phyloP scores from a whole-genome alignment of 495 filamentous ascomycete genomes.

The Pyronema domesticum region DNA sequence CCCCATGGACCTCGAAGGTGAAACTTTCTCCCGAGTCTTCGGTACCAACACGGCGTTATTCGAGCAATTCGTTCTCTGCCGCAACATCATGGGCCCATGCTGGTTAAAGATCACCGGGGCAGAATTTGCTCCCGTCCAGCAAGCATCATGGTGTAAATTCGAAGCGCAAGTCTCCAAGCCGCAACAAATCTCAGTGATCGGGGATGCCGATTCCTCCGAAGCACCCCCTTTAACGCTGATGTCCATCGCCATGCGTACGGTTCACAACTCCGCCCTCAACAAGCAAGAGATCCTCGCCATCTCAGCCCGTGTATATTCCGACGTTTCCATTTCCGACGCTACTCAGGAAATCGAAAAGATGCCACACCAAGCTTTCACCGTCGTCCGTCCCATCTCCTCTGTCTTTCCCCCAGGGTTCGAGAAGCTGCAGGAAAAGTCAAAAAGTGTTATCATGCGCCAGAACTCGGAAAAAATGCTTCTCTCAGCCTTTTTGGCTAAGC shows the following conservation, averaged over 20 bases:
- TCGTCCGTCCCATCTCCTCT: slow-evolving; percentile 62
- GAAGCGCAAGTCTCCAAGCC: slow-evolving; percentile 70
- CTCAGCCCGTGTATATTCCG: slow-evolving; percentile 80
- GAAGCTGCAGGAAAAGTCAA: slow-evolving; percentile 41
- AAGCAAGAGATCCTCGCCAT: slow-evolving; percentile 88
- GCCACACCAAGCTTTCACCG: slow-evolving; percentile 74
- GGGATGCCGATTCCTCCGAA: slow-evolving; percentile 60
- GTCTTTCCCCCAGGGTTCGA: slow-evolving; percentile 78
- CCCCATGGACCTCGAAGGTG: slow-evolving; percentile 51
- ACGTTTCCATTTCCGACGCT: slow-evolving; percentile 71
- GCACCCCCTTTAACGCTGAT: slow-evolving; percentile 79
- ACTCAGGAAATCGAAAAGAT: slow-evolving; percentile 64
- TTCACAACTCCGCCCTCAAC: slow-evolving; percentile 80
- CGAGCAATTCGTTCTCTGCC: slow-evolving; percentile 96
- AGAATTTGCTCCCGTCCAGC: slow-evolving; percentile 60
- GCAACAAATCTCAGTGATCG: slow-evolving; percentile 46
- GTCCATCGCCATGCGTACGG: slow-evolving; percentile 77
- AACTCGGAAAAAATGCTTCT: slow-evolving; percentile 69
- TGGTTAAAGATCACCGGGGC: slow-evolving; percentile 80
- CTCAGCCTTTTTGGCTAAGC: slow-evolving; percentile 69
- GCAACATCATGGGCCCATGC: slow-evolving; percentile 94
- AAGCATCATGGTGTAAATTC: slow-evolving; percentile 84
- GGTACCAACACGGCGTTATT: slow-evolving; percentile 87
- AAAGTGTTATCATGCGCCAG: slow-evolving; percentile 56
- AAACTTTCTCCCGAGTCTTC: slow-evolving; percentile 90